phyloP scores from a whole-genome alignment of 2,329 filamentous ascomycete genomes.

The Amphichorda felina region DNA sequence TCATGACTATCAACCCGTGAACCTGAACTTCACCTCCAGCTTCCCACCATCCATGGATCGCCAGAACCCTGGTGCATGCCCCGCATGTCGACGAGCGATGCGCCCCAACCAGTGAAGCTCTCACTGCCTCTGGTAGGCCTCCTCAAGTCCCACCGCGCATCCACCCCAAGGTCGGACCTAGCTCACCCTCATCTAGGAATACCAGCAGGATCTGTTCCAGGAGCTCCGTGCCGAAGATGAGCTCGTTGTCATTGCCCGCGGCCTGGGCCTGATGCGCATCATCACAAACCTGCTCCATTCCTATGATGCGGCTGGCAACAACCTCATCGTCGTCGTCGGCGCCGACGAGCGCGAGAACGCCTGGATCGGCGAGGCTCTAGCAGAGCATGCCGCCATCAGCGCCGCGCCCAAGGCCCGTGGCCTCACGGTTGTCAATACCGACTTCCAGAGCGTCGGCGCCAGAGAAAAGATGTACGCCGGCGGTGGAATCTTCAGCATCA shows the following conservation, averaged over 20 bases:
- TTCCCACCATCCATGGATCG: neutral
- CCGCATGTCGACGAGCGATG: slow-evolving; percentile 40
- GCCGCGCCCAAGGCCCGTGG: slow-evolving; percentile 71
- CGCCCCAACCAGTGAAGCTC: slow-evolving; percentile 63
- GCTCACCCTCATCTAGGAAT: slow-evolving; percentile 44
- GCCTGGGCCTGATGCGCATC: slow-evolving; percentile 81
- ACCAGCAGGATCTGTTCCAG: slow-evolving; percentile 91
- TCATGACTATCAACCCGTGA: no score
- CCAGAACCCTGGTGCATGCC: slow-evolving; percentile 3
- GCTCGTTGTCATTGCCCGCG: slow-evolving; percentile 81
- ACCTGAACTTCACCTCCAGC: no score
- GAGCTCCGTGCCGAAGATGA: slow-evolving; percentile 86
- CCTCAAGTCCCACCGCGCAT: no score
- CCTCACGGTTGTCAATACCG: slow-evolving; percentile 86
- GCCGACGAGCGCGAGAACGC: slow-evolving; percentile 89
- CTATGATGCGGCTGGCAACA: slow-evolving; percentile 92
- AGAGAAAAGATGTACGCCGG: slow-evolving; percentile 85
- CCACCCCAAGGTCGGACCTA: neutral
- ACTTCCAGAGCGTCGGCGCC: slow-evolving; percentile 74
- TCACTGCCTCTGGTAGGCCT: slow-evolving; percentile 47
- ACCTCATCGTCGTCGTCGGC: slow-evolving; percentile 77
- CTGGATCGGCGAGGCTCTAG: slow-evolving; percentile 92
- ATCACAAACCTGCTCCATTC: slow-evolving; percentile 94
- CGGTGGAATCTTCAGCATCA: slow-evolving; percentile 91
- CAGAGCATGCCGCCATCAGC: slow-evolving; percentile 89